Base-by-base conservation (phyloP, 2,329 filamentous ascomycete genomes). In the Apiospora marii region DNA sequence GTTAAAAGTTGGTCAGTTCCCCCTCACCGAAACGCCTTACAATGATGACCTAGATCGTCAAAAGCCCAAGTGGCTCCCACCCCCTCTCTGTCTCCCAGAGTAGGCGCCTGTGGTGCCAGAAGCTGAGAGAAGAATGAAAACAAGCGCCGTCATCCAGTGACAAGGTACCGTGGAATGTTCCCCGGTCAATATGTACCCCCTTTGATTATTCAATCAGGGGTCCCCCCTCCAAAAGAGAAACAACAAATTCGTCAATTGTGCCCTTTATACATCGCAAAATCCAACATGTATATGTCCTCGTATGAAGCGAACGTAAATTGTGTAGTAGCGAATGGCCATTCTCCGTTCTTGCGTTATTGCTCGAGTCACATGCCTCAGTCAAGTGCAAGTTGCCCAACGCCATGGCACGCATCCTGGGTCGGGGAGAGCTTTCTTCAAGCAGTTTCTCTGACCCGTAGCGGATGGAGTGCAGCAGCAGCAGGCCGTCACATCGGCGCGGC, bases 191-290 rank as follows among this genome's bases (percentile, higher is more conserved):
- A 64, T 64, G 58, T 41, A 14, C 12, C 10, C 34, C 19, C n/a
- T 27, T 27, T 51, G n/a, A 12, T 27, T 27, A 24, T 30, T 30
- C 27, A 30, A 30, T 51, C 49, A 51, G n/a, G 49, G 49, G 49
- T 13, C 10, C n/a, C 5, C 5, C 22, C 49, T 12, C 13, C n/a
- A 24, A 51, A 27, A 27, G 27, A 51, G 49, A 27, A 51, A 51
- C n/a, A 27, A 8, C 49, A 51, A 5, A 27, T 24, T 27, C 49
- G 49, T 51, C n/a, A 51, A 27, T 4, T 51, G 24, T 27, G 19
- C n/a, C 49, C 34, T 64, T 64, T 64, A 30, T 64, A 64, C 58
- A 64, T 41, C 34, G 58, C 58, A 64, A 41, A 64, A 64, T 64
- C 30, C 58, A 37, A 64, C 8, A 12, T 13, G 58, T 64, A 41